These are phyloP conservation scores for Porphyrellus sp. DNA, from an alignment of 1,284 basidiomycete genomes.

Conservation along the genomic window DNA sequence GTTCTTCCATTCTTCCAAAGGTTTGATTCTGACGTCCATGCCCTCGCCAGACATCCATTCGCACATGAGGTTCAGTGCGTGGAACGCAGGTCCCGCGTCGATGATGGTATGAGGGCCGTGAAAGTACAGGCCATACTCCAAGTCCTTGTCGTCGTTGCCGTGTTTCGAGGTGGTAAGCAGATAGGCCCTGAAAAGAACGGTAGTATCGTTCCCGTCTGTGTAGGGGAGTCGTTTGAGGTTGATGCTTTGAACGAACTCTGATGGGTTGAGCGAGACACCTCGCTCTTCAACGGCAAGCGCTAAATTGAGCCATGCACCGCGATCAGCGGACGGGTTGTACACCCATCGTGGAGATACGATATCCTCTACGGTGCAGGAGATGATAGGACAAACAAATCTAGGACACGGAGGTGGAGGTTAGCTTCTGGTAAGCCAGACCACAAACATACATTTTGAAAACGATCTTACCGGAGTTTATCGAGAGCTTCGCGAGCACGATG, in stretches of 20 bases:
- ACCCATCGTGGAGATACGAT: slow-evolving; percentile 16
- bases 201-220: slow-evolving; percentile 3
- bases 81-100: slow-evolving; percentile 17
- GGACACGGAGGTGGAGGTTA: not conserved
- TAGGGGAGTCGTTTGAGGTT: slow-evolving; percentile 20
- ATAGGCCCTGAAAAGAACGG: slow-evolving; percentile 15
- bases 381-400: slow-evolving; percentile 24
- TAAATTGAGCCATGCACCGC: slow-evolving; percentile 23
- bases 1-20: slow-evolving; percentile 23
- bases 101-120: slow-evolving; percentile 18
- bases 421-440: not conserved
- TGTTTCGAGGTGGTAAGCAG: slow-evolving; percentile 14
- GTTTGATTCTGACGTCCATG: slow-evolving; percentile 12
- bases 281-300: slow-evolving; percentile 19
- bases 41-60: slow-evolving; percentile 25
- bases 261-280: slow-evolving; percentile 14
- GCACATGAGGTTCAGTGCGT: slow-evolving; percentile 25
- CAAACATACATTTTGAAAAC: no score
- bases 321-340: slow-evolving; percentile 21
- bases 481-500: slow-evolving; percentile 16
- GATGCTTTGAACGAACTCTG: slow-evolving; percentile 19
- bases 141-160: not conserved
- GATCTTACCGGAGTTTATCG: slow-evolving; percentile 20
- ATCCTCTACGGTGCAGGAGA: slow-evolving; percentile 19
- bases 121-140: slow-evolving; percentile 25